phyloP scores from a whole-genome alignment of 768 basidiomycete genomes.

The Leccinellum albellum region DNA sequence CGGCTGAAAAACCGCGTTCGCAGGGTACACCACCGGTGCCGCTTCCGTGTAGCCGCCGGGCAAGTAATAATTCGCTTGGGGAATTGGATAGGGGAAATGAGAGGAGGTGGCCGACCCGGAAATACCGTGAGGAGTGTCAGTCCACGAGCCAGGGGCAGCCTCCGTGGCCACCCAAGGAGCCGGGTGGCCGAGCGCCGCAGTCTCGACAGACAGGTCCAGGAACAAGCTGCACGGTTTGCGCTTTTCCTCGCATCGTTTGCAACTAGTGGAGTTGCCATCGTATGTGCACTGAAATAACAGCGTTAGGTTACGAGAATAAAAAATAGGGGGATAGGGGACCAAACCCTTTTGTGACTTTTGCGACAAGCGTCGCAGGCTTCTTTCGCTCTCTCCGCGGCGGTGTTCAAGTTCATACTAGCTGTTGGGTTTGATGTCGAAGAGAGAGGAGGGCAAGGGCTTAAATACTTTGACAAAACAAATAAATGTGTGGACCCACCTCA shows the following conservation, averaged over 20 bases:
- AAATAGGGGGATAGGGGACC: background rate
- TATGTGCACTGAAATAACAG: slow-evolving; percentile 14
- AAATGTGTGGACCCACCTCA: slow-evolving; percentile 10
- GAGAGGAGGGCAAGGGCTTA: slow-evolving; percentile 6
- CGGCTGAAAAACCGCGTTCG: slow-evolving; percentile 2
- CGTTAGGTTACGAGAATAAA: background rate
- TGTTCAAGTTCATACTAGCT: slow-evolving; percentile 24
- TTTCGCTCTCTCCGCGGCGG: slow-evolving; percentile 20
- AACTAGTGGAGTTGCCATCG: slow-evolving; percentile 9
- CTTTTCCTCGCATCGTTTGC: slow-evolving; percentile 16
- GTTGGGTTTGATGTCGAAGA: background rate
- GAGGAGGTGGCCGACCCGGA: background rate
- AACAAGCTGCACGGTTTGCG: slow-evolving; percentile 17
- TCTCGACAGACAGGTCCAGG: slow-evolving; percentile 1
- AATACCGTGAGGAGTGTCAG: background rate
- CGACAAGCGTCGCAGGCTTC: slow-evolving; percentile 25
- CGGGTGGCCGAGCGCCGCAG: slow-evolving; percentile 3
- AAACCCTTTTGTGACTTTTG: slow-evolving; percentile 26
- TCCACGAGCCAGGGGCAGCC: slow-evolving; percentile 5
- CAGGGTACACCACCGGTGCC: slow-evolving; percentile 5
- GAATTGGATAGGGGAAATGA: background rate
- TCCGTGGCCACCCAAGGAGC: background rate
- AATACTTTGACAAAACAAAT: slow-evolving; percentile 15
- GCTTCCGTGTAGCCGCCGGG: background rate
- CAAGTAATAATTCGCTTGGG: slow-evolving; percentile 2